A percentile compares a stretch with the other conserved stretches of the same genome.
phyloP scores from a whole-genome alignment of 169 alveolate species.

The Plasmodium sp. region DNA sequence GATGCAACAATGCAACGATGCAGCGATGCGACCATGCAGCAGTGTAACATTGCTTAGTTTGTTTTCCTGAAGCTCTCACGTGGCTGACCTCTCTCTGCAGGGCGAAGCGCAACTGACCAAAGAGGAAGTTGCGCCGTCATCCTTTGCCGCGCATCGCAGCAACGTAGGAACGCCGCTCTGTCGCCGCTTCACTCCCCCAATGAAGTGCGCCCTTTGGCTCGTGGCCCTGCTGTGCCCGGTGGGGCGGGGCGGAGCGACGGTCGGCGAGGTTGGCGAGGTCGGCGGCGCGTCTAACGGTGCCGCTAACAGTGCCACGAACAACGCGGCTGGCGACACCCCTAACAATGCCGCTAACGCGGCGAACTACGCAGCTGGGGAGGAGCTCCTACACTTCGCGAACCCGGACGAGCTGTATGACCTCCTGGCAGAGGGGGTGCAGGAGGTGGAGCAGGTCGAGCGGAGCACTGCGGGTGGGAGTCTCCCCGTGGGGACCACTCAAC shows the following conservation, averaged over 20 bases:
- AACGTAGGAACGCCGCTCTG: background rate
- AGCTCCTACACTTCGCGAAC: conserved; percentile 6
- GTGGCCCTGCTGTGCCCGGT: background rate
- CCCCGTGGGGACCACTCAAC: background rate
- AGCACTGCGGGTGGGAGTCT: no score
- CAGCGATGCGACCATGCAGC: no score
- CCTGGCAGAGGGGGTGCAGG: background rate
- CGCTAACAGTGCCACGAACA: background rate
- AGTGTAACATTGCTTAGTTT: no score
- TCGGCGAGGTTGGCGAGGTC: background rate
- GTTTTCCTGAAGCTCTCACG: background rate
- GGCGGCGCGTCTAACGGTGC: background rate
- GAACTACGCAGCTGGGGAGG: background rate
- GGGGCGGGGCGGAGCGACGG: background rate
- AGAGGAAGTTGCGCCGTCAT: background rate
- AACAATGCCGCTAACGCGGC: no score
- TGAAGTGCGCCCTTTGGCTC: background rate
- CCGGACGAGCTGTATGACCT: conserved; percentile 36
- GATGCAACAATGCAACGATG: background rate
- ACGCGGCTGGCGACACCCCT: background rate
- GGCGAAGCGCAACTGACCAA: background rate
- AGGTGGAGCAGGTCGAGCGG: background rate
- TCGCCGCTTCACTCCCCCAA: background rate
- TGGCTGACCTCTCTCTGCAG: background rate
- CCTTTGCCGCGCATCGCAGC: background rate